A percentile compares a stretch with the other conserved stretches of the same genome.
phyloP scores from a whole-genome alignment of 2,329 filamentous ascomycete species.

The Aureobasidium uvarum region DNA sequence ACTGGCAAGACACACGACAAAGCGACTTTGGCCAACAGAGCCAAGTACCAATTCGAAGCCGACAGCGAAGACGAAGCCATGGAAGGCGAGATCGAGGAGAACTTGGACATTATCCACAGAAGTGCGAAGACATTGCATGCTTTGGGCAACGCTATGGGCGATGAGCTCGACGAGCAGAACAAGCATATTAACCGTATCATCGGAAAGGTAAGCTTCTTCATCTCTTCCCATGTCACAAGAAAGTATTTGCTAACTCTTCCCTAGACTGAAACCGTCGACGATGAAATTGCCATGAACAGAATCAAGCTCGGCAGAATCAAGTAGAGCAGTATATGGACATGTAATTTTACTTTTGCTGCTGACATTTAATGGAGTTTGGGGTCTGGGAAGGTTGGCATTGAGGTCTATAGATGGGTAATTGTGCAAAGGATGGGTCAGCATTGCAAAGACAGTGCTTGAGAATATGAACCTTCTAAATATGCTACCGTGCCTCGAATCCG shows the following conservation, averaged over 20 bases:
- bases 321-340: conserved; percentile 34
- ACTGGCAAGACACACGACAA: conserved; percentile 53
- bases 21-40: conserved; percentile 58
- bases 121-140: conserved; percentile 69
- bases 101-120: conserved; percentile 59
- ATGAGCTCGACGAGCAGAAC: conserved; percentile 76
- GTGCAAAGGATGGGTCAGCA: conserved; percentile 2
- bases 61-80: conserved; percentile 68
- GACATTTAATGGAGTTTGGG: not conserved
- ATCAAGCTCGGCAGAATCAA: conserved; percentile 65
- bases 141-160: conserved; percentile 69
- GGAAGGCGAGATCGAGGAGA: conserved; percentile 50
- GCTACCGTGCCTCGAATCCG: no score
- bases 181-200: conserved; percentile 73
- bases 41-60: conserved; percentile 77
- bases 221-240: not conserved
- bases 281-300: conserved; percentile 75
- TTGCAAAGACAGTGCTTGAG: not conserved
- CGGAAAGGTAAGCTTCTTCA: conserved; percentile 60
- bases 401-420: conserved; percentile 15
- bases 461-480: no score
- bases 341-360: not conserved
- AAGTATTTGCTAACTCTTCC: conserved; percentile 29
- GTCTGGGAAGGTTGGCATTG: not conserved
- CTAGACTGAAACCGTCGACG: conserved; percentile 75